phyloP scores from a whole-genome alignment of 257 asterid species.

The Nicotiana tomentosiformis region DNA sequence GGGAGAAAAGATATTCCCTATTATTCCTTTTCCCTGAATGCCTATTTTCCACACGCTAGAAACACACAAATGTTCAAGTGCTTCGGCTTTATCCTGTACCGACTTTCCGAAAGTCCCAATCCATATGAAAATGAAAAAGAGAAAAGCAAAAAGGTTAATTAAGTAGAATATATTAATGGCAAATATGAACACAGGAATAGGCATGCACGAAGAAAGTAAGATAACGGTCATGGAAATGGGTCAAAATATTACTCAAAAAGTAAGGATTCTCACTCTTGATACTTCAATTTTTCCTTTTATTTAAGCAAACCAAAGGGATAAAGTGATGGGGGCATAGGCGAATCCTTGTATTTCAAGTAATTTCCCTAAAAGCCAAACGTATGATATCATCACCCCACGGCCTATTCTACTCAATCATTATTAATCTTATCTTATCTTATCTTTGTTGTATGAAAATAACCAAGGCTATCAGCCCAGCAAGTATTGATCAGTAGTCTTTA shows the following conservation, averaged over 20 bases:
- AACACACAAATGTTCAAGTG: neutral
- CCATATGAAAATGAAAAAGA: slow-evolving; percentile 6
- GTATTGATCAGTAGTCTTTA: neutral
- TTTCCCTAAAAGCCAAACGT: slow-evolving; percentile 29
- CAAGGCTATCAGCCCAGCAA: neutral
- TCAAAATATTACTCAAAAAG: neutral
- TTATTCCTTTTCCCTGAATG: neutral
- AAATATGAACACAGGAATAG: slow-evolving; percentile 18
- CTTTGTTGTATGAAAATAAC: neutral
- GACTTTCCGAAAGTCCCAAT: slow-evolving; percentile 34
- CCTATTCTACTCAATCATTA: neutral
- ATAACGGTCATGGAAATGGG: neutral
- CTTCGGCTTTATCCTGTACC: slow-evolving; percentile 16
- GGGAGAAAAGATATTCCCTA: neutral
- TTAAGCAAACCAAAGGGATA: slow-evolving; percentile 14
- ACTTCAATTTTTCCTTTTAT: neutral
- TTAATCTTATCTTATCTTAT: neutral
- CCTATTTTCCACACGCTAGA: neutral
- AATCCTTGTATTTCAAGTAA: slow-evolving; percentile 45
- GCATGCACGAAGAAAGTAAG: neutral
- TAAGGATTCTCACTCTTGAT: neutral
- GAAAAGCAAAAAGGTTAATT: neutral
- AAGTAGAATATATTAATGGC: slow-evolving; percentile 22
- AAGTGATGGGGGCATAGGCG: slow-evolving; percentile 19
- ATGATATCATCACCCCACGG: neutral